Conservation (phyloP, 306 rosid species). For the Quercus robur region DNA sequence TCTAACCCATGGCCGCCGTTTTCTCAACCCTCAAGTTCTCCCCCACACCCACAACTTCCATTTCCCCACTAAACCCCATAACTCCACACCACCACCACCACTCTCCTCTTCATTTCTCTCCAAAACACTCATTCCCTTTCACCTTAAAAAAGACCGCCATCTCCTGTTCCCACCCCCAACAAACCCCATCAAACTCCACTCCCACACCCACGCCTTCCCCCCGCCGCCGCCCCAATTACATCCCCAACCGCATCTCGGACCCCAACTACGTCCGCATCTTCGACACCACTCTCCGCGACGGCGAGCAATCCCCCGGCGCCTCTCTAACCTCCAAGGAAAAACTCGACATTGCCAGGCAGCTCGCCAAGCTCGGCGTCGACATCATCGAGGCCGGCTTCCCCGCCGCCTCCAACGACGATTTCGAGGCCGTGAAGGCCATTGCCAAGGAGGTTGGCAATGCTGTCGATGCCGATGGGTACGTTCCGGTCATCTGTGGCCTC, state of each 20-base stretch:
- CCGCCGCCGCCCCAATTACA: conserved; percentile 63
- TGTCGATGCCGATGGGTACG: conserved; percentile 62
- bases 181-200: background rate
- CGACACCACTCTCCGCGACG: conserved; percentile 98
- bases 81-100: background rate
- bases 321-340: conserved; percentile 88
- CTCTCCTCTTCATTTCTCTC: conserved; percentile 23
- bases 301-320: conserved; percentile 99
- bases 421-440: conserved; percentile 70
- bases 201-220: background rate
- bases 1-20: conserved; percentile 18
- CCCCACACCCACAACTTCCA: conserved; percentile 9
- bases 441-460: conserved; percentile 78
- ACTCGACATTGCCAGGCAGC: conserved; percentile 82
- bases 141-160: conserved; percentile 4
- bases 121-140: background rate
- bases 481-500: conserved; percentile 87
- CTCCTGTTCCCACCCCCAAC: conserved; percentile 22
- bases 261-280: conserved; percentile 77
- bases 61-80: background rate
- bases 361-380: conserved; percentile 85
- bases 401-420: conserved; percentile 78
- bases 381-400: conserved; percentile 95
- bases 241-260: conserved; percentile 81
- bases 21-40: conserved; percentile 17